Conservation (phyloP, 2,329 filamentous ascomycete species). For the Cercospora nicotianae region DNA sequence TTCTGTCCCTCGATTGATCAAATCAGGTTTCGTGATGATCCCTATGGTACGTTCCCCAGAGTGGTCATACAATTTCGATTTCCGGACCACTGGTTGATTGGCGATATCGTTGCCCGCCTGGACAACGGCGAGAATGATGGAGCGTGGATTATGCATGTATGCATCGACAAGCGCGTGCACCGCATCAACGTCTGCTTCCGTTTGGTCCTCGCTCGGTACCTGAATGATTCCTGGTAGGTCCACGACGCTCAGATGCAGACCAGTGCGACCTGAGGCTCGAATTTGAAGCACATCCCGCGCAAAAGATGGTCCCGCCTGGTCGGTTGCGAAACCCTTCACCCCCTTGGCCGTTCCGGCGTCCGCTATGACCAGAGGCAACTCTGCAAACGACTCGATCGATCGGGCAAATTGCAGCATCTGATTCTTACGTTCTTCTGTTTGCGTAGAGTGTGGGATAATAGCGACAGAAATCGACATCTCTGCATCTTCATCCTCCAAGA, state of each 20-base stretch:
- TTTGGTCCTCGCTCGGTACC: constrained; percentile 40
- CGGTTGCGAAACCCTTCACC: neutral
- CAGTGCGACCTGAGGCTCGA: constrained; percentile 33
- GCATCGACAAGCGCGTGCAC: constrained; percentile 43
- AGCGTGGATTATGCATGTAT: constrained; percentile 45
- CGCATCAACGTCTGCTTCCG: constrained; percentile 41
- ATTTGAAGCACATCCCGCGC: constrained; percentile 35
- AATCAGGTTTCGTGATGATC: constrained; percentile 42
- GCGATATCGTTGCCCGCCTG: constrained; percentile 48
- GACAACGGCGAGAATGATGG: constrained; percentile 48
- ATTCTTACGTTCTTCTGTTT: constrained; percentile 16
- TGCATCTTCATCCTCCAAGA: constrained; percentile 23
- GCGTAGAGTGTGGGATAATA: constrained; percentile 26
- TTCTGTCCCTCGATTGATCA: constrained; percentile 35
- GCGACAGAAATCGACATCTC: constrained; percentile 19
- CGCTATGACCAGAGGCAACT: neutral
- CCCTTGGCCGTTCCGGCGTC: constrained; percentile 24
- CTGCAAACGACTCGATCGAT: constrained; percentile 27
- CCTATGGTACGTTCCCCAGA: constrained; percentile 40
- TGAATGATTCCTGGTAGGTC: constrained; percentile 39
- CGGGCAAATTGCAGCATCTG: constrained; percentile 23
- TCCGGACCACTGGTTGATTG: constrained; percentile 49
- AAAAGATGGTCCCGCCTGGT: constrained; percentile 25
- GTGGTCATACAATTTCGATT: constrained; percentile 41
- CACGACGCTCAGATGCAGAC: constrained; percentile 35